A percentile compares a stretch with the other conserved stretches of the same genome.
Evolutionary conservation across 1,139 yeast genomes (phyloP).

Genomic region (Saccharomyces hybrid): DNA sequence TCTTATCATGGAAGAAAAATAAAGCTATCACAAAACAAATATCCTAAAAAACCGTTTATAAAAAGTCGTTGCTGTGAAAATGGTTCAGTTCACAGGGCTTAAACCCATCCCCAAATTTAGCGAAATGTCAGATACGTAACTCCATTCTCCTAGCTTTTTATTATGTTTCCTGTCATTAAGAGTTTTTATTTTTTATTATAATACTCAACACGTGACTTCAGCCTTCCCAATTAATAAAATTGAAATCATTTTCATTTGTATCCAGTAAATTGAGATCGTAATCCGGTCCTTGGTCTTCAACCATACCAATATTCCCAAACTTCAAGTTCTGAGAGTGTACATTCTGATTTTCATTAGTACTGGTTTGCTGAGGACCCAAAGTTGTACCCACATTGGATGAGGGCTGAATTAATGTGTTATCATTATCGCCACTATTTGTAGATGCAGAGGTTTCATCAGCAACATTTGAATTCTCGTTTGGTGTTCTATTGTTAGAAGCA

Average conservation of each 20-base stretch:
- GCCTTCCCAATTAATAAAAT: slow-evolving; percentile 18
- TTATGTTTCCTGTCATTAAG: neutral
- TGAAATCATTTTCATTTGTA: slow-evolving; percentile 17
- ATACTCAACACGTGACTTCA: neutral
- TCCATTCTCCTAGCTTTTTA: neutral
- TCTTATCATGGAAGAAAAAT: neutral
- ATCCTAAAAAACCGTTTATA: neutral
- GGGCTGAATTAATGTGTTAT: neutral
- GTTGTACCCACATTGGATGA: neutral
- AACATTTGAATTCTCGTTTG: neutral
- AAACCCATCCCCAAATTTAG: neutral
- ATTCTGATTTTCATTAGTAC: neutral
- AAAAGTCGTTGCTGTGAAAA: neutral
- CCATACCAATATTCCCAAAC: neutral
- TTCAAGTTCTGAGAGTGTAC: neutral
- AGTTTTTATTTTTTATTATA: neutral
- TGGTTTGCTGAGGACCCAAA: neutral
- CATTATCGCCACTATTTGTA: neutral
- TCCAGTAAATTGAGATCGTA: slow-evolving; percentile 20
- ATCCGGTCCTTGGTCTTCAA: slow-evolving; percentile 4
- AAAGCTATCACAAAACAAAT: neutral
- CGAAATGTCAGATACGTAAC: neutral
- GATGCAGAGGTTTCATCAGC: neutral
- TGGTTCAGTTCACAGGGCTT: neutral
- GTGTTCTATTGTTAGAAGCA: neutral